Evolutionary conservation across 495 filamentous ascomycete species (phyloP), one percentile per base, ranked within the genome.

Genomic region (Aspergillus asperescens): DNA sequence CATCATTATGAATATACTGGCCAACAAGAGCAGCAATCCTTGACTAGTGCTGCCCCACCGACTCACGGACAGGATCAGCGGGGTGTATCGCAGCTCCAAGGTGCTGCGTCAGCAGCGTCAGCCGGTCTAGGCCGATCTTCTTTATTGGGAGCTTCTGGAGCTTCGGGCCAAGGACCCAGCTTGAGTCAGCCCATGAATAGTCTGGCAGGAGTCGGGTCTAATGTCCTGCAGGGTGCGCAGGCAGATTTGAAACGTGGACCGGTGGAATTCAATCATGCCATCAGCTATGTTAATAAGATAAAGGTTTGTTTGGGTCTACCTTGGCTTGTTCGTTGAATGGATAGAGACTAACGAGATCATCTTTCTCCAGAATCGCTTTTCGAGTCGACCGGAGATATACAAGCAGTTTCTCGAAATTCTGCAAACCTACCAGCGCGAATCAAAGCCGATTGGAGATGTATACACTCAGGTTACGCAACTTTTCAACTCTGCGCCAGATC

Each of bases 261-360:
- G 10, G 94, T 99, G 2, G 94, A 99, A 63, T 99, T 99, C 72
- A 99, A 99, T 68, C 94, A 99, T 73, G 94, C 94, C 0, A 99
- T 99, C 54, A 96, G 90, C 64, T 99, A 99, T 63, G 94, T 99
- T 39, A 99, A 99, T 65, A 99, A 99, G 72, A 99, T 99, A 48
- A 99, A 99, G 84, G 91, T 94, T 67, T 62, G 75, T 23, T 31
- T 31, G 12, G 10, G 19, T 18, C 5, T 29, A n/a, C 5, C 7
- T 22, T 29, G 7, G 13, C 5, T 35, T 13, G 4, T 35, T 27
- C 16, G 15, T 28, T 2, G 9, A 13, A 4, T 16, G 1, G 16
- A 24, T 35, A 6, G 39, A 42, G 27, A 25, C 35, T 54, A 23
- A 47, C 31, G 9, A 15, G 4, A 32, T 2, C 5, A 37, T 6